Base-by-base conservation (phyloP, 1,284 basidiomycete genomes). In the Tilletia walkeri region DNA sequence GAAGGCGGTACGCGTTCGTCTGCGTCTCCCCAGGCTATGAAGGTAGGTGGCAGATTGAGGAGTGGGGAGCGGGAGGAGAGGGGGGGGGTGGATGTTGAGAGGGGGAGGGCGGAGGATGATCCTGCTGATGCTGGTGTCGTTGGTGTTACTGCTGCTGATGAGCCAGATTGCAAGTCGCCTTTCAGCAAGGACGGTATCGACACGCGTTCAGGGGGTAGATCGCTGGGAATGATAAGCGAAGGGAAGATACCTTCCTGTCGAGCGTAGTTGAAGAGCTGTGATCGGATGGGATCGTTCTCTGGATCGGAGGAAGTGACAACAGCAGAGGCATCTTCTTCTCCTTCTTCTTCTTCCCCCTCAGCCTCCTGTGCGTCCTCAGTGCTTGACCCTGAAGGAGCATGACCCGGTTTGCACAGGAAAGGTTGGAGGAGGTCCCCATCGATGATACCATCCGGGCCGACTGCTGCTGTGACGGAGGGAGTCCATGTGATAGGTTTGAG, bases 171-270 rank as follows among this genome's bases (percentile, higher is more conserved):
- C 47, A 10, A 48, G 47, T 24, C 50, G 50, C 50, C 50, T 61
- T 34, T 7, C 61, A 78, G 70, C 70, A 72, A 48, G 9, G 67
- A 65, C 2, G 75, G 74, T 2, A 74, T 72, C 56, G 73, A 75
- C n/a, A 74, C 65, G 20, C 67, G 20, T 38, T 54, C 53, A 53
- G 68, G 49, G 4, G 76, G 72, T 2, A 68, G 65, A 0, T 67
- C 36, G 12, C 67, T 38, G 18, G 66, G 53, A 4, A 77, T 65
- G 61, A 78, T 73, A 30, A 78, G 69, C 67, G 49, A 66, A 4
- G 77, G 70, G 20, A 74, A 78, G 65, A 30, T 71, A 36, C 67
- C 77, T 68, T 78, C 75, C 39, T 78, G 77, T 20, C 77, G 71
- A 2, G 77, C 74, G 67, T 74, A 77, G 61, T 73, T 75, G 73